Base-by-base conservation (phyloP, 306 rosid genomes). In the Fragaria nilgerrensis region DNA sequence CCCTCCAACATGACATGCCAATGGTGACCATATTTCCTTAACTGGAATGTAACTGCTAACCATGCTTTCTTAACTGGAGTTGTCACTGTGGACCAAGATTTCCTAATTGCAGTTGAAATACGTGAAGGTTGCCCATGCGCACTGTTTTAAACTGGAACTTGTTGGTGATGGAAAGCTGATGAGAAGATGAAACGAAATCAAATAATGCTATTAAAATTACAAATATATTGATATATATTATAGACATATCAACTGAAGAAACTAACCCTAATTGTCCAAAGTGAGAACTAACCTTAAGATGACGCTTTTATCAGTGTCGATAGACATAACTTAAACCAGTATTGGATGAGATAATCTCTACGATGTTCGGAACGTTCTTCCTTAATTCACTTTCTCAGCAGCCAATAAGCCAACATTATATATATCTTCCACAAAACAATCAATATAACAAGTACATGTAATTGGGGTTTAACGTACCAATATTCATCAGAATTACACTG, bases 1-100 rank as follows among this genome's bases (percentile, higher is more conserved):
- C 62, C 62, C 62, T n/a, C 62, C 62, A 55, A 55, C 29, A 55
- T 55, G 62, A n/a, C 62, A n/a, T n/a, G 62, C 62, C 29, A 55
- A 55, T n/a, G 62, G 62, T 55, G 62, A 55, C 62, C 62, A 55
- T 55, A 55, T 55, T 53, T 53, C 61, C 25, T 27, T 53, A 20
- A 53, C 29, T 56, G 63, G 63, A 22, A 22, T 56, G 63, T 56
- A 22, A 22, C 15, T 9, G 63, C 63, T 56, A 56, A 10, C 32
- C 63, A 56, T 22, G 63, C 29, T 22, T 22, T 22, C 63, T 9
- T 9, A 56, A 56, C 14, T 22, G 63, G 14, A 22, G 63, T 9
- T 9, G 63, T 22, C 13, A 56, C 32, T 56, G 63, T 22, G 27
- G 15, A 56, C 63, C 63, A 56, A 9, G 29, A 9, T 56, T 56